Evolutionary conservation across 2,329 filamentous ascomycete species (phyloP).

Genomic region (Sclerotinia glacialis): DNA sequence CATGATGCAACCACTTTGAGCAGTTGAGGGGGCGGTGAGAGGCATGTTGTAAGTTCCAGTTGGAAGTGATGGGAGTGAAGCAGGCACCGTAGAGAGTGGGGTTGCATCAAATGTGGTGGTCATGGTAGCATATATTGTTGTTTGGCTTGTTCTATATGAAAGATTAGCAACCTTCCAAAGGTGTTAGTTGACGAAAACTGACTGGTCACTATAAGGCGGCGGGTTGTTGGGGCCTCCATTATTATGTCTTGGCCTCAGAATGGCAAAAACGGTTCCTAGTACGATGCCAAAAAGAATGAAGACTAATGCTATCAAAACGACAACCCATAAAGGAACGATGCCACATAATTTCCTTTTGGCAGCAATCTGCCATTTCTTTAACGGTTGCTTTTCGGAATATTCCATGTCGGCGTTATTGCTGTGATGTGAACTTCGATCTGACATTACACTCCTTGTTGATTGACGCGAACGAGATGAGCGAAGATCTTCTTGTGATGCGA

Average conservation of each 20-base stretch:
- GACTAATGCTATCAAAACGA: slow-evolving; percentile 52
- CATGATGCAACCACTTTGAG: slow-evolving; percentile 55
- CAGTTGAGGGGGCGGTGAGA: slow-evolving; percentile 47
- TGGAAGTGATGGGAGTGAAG: slow-evolving; percentile 51
- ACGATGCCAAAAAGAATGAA: slow-evolving; percentile 58
- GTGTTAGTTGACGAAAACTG: slow-evolving; percentile 23
- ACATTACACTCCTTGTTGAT: slow-evolving; percentile 52
- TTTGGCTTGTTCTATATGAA: slow-evolving; percentile 3
- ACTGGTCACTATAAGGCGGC: slow-evolving; percentile 26
- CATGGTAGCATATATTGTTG: slow-evolving; percentile 30
- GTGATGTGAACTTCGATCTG: slow-evolving; percentile 51
- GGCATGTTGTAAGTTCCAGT: slow-evolving; percentile 58
- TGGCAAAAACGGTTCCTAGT: slow-evolving; percentile 45
- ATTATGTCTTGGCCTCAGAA: slow-evolving; percentile 31
- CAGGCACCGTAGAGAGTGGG: slow-evolving; percentile 50
- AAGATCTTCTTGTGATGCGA: slow-evolving; percentile 57
- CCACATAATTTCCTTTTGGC: slow-evolving; percentile 57
- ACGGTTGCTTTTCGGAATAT: slow-evolving; percentile 48
- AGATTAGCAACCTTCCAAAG: background rate
- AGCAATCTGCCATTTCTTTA: slow-evolving; percentile 52
- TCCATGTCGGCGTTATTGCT: slow-evolving; percentile 51
- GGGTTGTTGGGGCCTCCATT: slow-evolving; percentile 6
- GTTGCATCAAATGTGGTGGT: slow-evolving; percentile 49
- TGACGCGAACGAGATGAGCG: slow-evolving; percentile 49
- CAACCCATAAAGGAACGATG: slow-evolving; percentile 60